phyloP scores from a whole-genome alignment of 352 stramenopile genomes.

The Pilasporangium apinafurcum region DNA sequence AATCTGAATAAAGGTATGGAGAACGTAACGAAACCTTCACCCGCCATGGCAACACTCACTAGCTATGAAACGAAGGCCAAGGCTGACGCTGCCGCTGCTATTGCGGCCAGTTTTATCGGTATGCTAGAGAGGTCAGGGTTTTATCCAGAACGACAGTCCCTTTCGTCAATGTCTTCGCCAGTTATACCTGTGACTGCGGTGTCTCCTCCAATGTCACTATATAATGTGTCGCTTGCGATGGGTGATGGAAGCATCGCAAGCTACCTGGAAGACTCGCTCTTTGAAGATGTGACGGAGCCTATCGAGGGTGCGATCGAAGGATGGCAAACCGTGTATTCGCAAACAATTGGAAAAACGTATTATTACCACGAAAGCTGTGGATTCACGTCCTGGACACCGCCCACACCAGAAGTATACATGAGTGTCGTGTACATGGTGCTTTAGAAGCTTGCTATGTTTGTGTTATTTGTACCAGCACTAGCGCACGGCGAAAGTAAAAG shows the following conservation, averaged over 20 bases:
- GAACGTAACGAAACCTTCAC: constrained; percentile 30
- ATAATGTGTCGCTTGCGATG: constrained; percentile 49
- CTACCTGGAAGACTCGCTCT: constrained; percentile 59
- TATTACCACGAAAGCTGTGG: constrained; percentile 78
- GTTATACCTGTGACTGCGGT: constrained; percentile 9
- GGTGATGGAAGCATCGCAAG: constrained; percentile 65
- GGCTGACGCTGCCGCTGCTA: constrained; percentile 43
- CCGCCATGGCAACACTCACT: constrained; percentile 39
- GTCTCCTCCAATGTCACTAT: constrained; percentile 16
- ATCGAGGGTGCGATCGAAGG: constrained; percentile 27
- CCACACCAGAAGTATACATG: constrained; percentile 41
- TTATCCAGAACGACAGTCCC: too few species aligned
- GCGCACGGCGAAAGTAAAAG: background rate
- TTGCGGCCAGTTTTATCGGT: constrained; percentile 50
- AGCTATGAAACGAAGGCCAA: constrained; percentile 54
- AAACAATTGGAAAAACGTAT: constrained; percentile 74
- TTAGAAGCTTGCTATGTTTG: constrained; percentile 22
- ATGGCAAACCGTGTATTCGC: constrained; percentile 65
- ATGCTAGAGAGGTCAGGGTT: constrained; percentile 19
- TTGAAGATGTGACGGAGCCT: constrained; percentile 41
- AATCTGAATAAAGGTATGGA: constrained; percentile 39
- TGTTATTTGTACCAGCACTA: background rate
- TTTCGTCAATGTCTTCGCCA: background rate
- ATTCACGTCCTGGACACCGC: constrained; percentile 73
- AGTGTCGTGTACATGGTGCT: constrained; percentile 72